These are phyloP conservation scores for Salix dunnii DNA, from an alignment of 345 rosid species.

Conservation along the genomic window DNA sequence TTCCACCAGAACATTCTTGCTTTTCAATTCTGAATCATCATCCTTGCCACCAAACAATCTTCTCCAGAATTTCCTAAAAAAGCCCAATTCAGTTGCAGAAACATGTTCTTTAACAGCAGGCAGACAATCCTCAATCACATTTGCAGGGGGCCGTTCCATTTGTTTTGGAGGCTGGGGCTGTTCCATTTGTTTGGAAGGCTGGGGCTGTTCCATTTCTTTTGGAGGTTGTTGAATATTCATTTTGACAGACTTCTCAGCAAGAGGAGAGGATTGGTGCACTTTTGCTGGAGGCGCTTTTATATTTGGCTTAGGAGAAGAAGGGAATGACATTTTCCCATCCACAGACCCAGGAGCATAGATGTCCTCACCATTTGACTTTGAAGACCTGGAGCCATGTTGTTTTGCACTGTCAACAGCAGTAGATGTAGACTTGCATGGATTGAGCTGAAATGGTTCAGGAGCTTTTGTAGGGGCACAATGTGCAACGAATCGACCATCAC, in stretches of 20 bases:
- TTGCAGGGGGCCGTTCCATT: conserved; percentile 22
- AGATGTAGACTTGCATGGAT: conserved; percentile 7
- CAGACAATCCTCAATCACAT: conserved; percentile 14
- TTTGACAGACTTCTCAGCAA: conserved; percentile 22
- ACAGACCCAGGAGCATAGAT: conserved; percentile 16
- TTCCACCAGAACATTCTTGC: conserved; percentile 16
- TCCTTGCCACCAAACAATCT: conserved; percentile 42
- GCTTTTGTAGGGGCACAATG: conserved; percentile 27
- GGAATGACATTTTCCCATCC: conserved; percentile 13
- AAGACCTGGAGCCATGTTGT: neutral
- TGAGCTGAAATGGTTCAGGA: conserved; percentile 26
- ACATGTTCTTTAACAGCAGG: conserved; percentile 19
- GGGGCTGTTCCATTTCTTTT: conserved; percentile 18
- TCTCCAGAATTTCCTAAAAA: conserved; percentile 43
- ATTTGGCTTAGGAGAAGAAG: conserved; percentile 13
- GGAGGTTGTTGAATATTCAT: conserved; percentile 7
- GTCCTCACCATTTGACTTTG: conserved; percentile 23
- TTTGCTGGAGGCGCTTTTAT: conserved; percentile 16
- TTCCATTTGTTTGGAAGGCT: neutral
- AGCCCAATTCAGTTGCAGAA: conserved; percentile 32
- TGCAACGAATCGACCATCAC: conserved; percentile 41
- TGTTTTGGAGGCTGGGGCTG: conserved; percentile 7
- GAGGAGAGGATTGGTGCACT: conserved; percentile 17
- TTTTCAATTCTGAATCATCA: conserved; percentile 19
- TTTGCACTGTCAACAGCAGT: conserved; percentile 13